Evolutionary conservation across 345 rosid genomes (phyloP), one percentile per base, ranked within the genome.

Genomic region (Citrus unshiu): DNA sequence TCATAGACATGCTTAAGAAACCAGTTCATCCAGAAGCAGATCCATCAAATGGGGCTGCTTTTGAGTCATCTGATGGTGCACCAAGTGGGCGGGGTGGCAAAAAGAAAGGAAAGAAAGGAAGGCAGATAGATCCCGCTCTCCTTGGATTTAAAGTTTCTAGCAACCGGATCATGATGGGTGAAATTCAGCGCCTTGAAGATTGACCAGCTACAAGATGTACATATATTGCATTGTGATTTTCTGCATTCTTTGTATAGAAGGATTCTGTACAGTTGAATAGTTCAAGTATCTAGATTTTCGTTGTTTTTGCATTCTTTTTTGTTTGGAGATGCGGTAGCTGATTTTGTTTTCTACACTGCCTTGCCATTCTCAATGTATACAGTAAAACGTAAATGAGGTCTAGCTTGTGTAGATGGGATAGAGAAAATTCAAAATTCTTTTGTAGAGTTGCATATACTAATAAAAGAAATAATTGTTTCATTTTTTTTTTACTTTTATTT

Each of bases 1-100:
- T 93, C 76, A 91, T 91, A 5, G 98, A 93, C 80, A 88, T 93
- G 94, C 90, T 91, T 59, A 91, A 84, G 84, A 89, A 78, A 54
- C 79, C 81, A 1, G 79, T 70, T 58, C 66, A 12, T 39, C 77
- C 56, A 0, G 82, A 74, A 34, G 24, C 57, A 12, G 84, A 81
- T 37, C 56, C 77, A 22, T 69, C 24, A 13, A 78, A 68, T 34
- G 62, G 27, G 62, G 63, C 72, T 43, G 68, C 73, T 57, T 73
- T 79, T 27, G 92, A 89, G 61, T 24, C 81, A 57, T 78, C 76
- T 19, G 89, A 89, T 29, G 81, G 70, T 51, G 63, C 70, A 2
- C 80, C 75, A 25, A 68, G 25, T 0, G 81, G 77, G 49, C 82
- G 82, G 70, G 62, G 82, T 21, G 83, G 91, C 2, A 89, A 83